Percentiles rank a stretch among this genome's conserved stretches.
These are phyloP conservation scores for Prunella vulgaris DNA, from an alignment of 257 asterid species.

Conservation along the genomic window DNA sequence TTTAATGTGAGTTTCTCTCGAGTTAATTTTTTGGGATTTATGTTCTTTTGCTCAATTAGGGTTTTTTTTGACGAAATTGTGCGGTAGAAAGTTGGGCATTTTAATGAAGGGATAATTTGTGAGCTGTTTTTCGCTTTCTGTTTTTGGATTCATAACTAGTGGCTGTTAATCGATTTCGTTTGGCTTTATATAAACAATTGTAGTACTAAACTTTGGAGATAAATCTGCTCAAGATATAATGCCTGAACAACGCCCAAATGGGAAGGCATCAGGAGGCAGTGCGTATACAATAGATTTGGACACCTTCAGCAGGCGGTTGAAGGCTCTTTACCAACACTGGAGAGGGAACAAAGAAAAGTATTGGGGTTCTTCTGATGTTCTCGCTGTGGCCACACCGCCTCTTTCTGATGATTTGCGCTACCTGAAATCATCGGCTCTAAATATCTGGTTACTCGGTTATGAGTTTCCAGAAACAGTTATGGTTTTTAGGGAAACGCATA, in stretches of 20 bases:
- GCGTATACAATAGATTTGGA: slow-evolving; percentile 40
- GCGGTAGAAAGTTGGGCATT: background rate
- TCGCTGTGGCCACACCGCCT: slow-evolving; percentile 62
- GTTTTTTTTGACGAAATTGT: background rate
- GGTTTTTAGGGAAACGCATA: slow-evolving; percentile 48
- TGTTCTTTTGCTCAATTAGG: background rate
- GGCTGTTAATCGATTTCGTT: background rate
- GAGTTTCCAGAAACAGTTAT: slow-evolving; percentile 75
- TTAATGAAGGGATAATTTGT: background rate
- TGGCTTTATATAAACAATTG: background rate
- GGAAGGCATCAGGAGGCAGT: slow-evolving; percentile 17
- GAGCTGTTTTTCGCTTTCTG: background rate
- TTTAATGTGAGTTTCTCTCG: background rate
- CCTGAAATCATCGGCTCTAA: slow-evolving; percentile 56
- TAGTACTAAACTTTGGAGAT: background rate
- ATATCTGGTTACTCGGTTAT: slow-evolving; percentile 67
- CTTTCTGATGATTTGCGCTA: slow-evolving; percentile 66
- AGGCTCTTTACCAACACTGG: slow-evolving; percentile 57
- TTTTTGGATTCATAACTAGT: background rate
- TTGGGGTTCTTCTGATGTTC: slow-evolving; percentile 57
- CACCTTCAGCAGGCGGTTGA: slow-evolving; percentile 43
- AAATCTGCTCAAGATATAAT: background rate
- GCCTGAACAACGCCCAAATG: slow-evolving; percentile 13
- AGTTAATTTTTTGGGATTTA: background rate
- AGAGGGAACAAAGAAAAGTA: slow-evolving; percentile 31